A percentile compares a stretch with the other conserved stretches of the same genome.
Conservation (phyloP, 352 stramenopile genomes). For the Elongisporangium undulatum region DNA sequence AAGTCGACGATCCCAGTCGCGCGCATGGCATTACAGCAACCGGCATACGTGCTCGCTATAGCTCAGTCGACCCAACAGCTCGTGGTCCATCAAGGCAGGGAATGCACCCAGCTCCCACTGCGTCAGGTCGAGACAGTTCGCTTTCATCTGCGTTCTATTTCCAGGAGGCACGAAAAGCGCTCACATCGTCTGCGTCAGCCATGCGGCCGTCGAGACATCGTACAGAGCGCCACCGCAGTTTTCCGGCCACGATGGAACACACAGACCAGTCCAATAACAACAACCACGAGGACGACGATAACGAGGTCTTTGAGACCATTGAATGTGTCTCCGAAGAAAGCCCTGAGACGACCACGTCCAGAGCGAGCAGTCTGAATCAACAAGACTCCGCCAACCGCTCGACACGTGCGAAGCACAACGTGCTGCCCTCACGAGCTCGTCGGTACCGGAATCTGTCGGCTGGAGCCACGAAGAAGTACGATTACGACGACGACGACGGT, state of each 20-base stretch:
- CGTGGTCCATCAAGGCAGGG: not conserved
- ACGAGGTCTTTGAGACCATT: not conserved
- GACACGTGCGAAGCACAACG: not conserved
- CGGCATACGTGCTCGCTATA: not conserved
- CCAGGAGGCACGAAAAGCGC: conserved; percentile 2
- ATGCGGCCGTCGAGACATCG: conserved; percentile 37
- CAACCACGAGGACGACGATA: conserved; percentile 6
- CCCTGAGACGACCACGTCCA: not conserved
- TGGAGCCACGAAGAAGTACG: conserved; percentile 15
- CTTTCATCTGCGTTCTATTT: not conserved
- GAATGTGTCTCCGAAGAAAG: not conserved
- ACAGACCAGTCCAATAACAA: not conserved
- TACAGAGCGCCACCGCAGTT: conserved; percentile 4
- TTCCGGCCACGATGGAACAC: conserved; percentile 9
- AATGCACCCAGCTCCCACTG: not conserved
- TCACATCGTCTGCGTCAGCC: conserved; percentile 45
- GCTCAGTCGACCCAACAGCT: not conserved
- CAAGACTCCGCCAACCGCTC: conserved; percentile 3
- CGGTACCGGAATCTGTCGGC: conserved; percentile 24
- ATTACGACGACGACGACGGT: not conserved
- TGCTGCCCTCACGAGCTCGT: conserved; percentile 18
- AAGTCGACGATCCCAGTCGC: not conserved
- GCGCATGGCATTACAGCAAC: not conserved
- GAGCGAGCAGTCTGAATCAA: not conserved
- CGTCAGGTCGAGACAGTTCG: not conserved